Percentiles rank a stretch among this genome's conserved stretches.
Evolutionary conservation across 2,329 filamentous ascomycete genomes (phyloP).

Genomic region (Geosmithia morbida): DNA sequence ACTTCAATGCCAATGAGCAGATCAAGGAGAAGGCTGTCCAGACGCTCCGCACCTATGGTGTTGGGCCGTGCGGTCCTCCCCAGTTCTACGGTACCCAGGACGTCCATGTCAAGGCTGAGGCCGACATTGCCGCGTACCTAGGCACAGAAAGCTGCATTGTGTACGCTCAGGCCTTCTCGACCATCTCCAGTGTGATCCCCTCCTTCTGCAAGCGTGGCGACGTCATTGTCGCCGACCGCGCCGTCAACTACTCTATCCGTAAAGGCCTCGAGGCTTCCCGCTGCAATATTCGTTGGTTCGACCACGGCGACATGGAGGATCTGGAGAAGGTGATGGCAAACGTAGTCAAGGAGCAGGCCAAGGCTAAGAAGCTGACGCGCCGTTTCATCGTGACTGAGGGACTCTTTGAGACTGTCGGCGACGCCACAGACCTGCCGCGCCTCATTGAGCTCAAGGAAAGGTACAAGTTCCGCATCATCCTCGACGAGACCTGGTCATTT

Average conservation of each 20-base stretch:
- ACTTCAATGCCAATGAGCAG: constrained; percentile 83
- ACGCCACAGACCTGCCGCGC: constrained; percentile 71
- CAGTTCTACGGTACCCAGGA: constrained; percentile 98
- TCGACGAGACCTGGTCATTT: constrained; percentile 97
- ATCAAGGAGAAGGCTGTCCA: constrained; percentile 93
- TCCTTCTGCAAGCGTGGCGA: constrained; percentile 95
- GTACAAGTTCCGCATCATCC: constrained; percentile 95
- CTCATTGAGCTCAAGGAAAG: constrained; percentile 87
- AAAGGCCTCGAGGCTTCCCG: constrained; percentile 89
- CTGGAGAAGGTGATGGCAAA: constrained; percentile 73
- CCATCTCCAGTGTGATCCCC: constrained; percentile 92
- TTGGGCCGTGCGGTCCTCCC: constrained; percentile 90
- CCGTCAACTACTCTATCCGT: constrained; percentile 84
- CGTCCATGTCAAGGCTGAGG: constrained; percentile 93
- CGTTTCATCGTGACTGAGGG: constrained; percentile 95
- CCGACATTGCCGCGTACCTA: constrained; percentile 80
- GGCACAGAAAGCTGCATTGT: constrained; percentile 84
- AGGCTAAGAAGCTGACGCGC: constrained; percentile 74
- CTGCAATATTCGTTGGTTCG: constrained; percentile 84
- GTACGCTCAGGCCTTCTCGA: constrained; percentile 92
- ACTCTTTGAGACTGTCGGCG: constrained; percentile 80
- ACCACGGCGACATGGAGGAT: constrained; percentile 93
- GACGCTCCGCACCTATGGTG: constrained; percentile 86
- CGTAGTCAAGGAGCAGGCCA: constrained; percentile 74
- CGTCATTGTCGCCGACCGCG: constrained; percentile 89